Evolutionary conservation across 176 grass and related monocot species (phyloP), one percentile per base, ranked within the genome.

Genomic region (Bromus sterilis): DNA sequence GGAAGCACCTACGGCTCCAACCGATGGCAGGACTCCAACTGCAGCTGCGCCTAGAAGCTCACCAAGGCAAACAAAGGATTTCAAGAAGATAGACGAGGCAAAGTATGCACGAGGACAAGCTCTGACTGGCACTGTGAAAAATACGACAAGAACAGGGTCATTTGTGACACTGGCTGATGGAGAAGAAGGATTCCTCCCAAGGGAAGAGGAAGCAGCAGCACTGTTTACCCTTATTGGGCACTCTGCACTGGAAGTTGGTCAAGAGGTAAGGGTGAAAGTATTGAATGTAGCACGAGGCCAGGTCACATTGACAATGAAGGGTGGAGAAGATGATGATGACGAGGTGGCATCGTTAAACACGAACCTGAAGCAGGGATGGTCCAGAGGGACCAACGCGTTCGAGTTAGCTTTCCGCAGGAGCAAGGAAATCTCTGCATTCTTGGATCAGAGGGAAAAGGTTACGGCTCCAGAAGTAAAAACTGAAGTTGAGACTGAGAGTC

Each of bases 251-350:
- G 89, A 92, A 73, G 75, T 85, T 44, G 90, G 87, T 74, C 86
- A 91, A 71, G 82, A 91, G 69, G 82, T 99, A 81, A 86, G 80
- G 48, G 90, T 95, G 74, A 87, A 89, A 46, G 87, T 98, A 75
- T 55, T 98, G 62, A 90, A 80, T 15, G 74, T 94, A 64, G 68
- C 84, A 77, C 80, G 86, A 85, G 92, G 90, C 26, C 80, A 93
- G 78, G 81, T 82, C 63, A 95, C 86, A 76, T 87, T 98, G 62
- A 95, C 93, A 18, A 99, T 95, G 96, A 95, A 98, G 78, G 80
- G 71, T n/a, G 84, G 87, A 68, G 90, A 89, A 79, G 84, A 93
- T 84, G 83, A 89, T 20, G 87, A 89, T 56, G 76, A 86, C 4
- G 77, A 97, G 70, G 31, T 91, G 69, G 34, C 68, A 35, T 82